Base-by-base conservation (phyloP, 148 eudicot genomes). In the Silene uniflora region DNA sequence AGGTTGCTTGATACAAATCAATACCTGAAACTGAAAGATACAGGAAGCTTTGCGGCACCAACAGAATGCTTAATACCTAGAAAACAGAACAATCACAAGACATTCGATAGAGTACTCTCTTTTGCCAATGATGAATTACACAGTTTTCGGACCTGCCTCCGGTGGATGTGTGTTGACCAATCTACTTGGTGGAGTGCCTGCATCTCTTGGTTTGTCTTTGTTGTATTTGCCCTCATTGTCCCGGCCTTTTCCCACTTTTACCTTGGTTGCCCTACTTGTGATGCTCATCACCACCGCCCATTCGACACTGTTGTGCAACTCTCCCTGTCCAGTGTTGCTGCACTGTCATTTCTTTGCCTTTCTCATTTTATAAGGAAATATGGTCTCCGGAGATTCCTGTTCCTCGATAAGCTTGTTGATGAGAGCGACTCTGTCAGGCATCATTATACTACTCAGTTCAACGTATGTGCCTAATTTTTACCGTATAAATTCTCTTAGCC, bases 121-220 rank as follows among this genome's bases (percentile, higher is more conserved):
- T 81, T 89, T 75, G 87, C 89, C 0, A 67, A 75, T 39, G 98
- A 94, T 72, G 98, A 94, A 63, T 64, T 94, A 0, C 84, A 78
- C 0, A 80, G 82, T 61, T 92, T 91, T 74, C 78, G 98, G 1
- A 63, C 85, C 4, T 94, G 90, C 81, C 87, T 94, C 2, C 78
- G 82, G 3, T 92, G 86, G 85, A 86, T 94, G 88, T 94, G 97
- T 74, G 96, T 92, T 0, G 98, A 94, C 67, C 98, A 94, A 77
- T 91, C 96, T 0, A 69, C 75, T 17, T 13, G 27, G 11, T 71
- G 29, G 58, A 79, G 86, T 10, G 7, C 89, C 1, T 74, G 55
- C 12, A 75, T 90, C 7, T 92, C 98, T 1, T 94, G 96, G 96
- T 47, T 42, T 60, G 80, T 90, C 0, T 91, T 92, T 79, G 0